Evolutionary conservation across 2,329 filamentous ascomycete genomes (phyloP).

Genomic region (Aspergillus hortae): DNA sequence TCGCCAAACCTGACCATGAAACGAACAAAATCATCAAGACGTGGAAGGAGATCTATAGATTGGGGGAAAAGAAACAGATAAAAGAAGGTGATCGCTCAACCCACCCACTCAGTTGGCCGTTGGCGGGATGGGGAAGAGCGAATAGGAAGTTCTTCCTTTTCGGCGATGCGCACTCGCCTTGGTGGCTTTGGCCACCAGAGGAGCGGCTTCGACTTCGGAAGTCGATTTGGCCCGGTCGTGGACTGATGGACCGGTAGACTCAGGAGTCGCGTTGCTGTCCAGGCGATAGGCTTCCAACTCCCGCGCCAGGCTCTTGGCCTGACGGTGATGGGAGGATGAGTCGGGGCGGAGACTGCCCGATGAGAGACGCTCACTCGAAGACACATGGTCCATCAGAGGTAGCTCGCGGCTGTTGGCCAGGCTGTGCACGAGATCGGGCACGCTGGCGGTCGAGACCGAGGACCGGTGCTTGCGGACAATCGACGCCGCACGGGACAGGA

Average conservation of each 20-base stretch:
- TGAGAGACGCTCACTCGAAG: constrained; percentile 17
- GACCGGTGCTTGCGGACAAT: constrained; percentile 47
- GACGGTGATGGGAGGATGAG: constrained; percentile 30
- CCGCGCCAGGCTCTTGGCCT: constrained; percentile 35
- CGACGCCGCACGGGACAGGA: constrained; percentile 48
- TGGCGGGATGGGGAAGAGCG: constrained; percentile 23
- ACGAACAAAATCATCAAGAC: constrained; percentile 24
- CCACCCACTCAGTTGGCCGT: constrained; percentile 7
- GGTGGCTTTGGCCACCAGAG: constrained; percentile 10
- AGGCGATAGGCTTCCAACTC: constrained; percentile 30
- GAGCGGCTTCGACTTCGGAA: constrained; percentile 29
- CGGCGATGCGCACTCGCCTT: constrained; percentile 26
- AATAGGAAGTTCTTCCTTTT: constrained; percentile 43
- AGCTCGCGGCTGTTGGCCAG: constrained; percentile 39
- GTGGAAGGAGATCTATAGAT: constrained; percentile 19
- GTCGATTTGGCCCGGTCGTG: constrained; percentile 38
- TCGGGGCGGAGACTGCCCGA: constrained; percentile 14
- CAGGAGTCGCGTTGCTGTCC: constrained; percentile 24
- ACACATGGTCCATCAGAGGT: constrained; percentile 22
- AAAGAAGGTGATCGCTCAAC: background rate
- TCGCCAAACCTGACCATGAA: constrained; percentile 7
- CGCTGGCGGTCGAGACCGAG: constrained; percentile 43
- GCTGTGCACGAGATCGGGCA: constrained; percentile 44
- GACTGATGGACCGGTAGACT: constrained; percentile 21
- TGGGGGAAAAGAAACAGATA: constrained; percentile 8